Base-by-base conservation (phyloP, 352 stramenopile species). In the Globisporangium recalcitrans region DNA sequence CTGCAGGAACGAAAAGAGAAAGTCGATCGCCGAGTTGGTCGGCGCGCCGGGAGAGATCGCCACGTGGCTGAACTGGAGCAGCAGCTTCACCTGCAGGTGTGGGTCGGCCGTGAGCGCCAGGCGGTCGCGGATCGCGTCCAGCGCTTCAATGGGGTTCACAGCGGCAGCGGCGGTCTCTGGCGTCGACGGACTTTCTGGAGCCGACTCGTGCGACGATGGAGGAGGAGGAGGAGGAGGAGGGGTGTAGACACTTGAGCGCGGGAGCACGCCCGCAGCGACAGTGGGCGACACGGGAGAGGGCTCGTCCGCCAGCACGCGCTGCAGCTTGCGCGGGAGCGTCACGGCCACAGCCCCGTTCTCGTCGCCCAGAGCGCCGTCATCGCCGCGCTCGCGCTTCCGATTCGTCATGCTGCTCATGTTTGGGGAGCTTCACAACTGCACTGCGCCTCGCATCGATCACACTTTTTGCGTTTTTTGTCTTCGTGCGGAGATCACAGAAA, bases 1-100 rank as follows among this genome's bases (percentile, higher is more conserved):
- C 64, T 90, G 80, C 31, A 90, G 62, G 58, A 92, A 92, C 31
- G 82, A 81, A 63, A 92, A 92, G 52, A 92, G 65, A 59, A 90
- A 92, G 64, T 92, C 82, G 63, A 92, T 92, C 10, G 78, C 80
- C 1, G 69, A 70, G 49, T 83, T 73, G 11, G 80, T 88, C 49
- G 72, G 60, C 29, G 76, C 78, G 0, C 64, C 65, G 9, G 77
- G 77, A 7, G 75, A 77, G 29, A 77, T 68, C 1, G 82, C 80
- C 29, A 58, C 60, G 14, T 71, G 52, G 58, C 77, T 89, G 64
- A 78, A 88, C 55, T 83, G 69, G 31, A 88, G 52, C 52, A 92
- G 65, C 49, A 92, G 69, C 62, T 72, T 71, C 22, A 75, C 77
- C 52, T 92, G 82, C 47, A 92, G 65, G 70, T 90, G 80, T 2